phyloP scores from a whole-genome alignment of 1,284 basidiomycete species.

The Mycosarcoma maydis region DNA sequence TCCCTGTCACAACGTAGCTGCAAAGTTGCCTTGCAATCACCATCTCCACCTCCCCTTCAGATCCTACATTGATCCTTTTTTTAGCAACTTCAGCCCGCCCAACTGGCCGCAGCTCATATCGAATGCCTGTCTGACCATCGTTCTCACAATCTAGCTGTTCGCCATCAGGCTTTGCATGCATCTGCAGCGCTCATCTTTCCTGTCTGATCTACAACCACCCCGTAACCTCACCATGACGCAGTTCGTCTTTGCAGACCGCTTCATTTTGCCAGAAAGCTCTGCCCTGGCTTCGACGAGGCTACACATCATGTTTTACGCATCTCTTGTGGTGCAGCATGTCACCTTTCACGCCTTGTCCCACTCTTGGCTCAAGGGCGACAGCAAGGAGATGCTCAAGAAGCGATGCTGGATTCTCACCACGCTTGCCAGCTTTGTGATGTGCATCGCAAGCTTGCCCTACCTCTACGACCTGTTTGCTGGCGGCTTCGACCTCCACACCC shows the following conservation, averaged over 20 bases:
- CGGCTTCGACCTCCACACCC: constrained; percentile 51
- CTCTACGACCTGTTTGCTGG: constrained; percentile 54
- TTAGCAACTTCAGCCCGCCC: too few relatives aligned
- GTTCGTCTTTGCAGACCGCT: constrained; percentile 44
- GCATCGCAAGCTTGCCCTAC: constrained; percentile 55
- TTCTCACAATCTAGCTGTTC: neutral
- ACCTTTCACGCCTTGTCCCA: constrained; percentile 56
- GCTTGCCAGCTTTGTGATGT: constrained; percentile 58
- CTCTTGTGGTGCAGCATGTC: constrained; percentile 54
- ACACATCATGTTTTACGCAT: constrained; percentile 45
- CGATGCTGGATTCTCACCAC: constrained; percentile 66
- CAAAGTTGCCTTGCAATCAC: neutral
- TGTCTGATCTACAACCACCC: too few relatives aligned
- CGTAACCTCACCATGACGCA: constrained; percentile 21
- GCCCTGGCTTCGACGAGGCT: constrained; percentile 28
- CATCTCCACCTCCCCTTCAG: neutral
- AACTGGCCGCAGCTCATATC: neutral
- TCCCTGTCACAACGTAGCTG: neutral
- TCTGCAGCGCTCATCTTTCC: neutral
- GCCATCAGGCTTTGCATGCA: neutral
- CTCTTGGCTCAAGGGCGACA: constrained; percentile 47
- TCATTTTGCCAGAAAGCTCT: constrained; percentile 31
- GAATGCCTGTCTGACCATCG: neutral
- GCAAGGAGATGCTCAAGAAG: constrained; percentile 56
- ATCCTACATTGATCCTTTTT: neutral